Conservation (phyloP, 345 rosid genomes). For the Euphorbia lathyris region DNA sequence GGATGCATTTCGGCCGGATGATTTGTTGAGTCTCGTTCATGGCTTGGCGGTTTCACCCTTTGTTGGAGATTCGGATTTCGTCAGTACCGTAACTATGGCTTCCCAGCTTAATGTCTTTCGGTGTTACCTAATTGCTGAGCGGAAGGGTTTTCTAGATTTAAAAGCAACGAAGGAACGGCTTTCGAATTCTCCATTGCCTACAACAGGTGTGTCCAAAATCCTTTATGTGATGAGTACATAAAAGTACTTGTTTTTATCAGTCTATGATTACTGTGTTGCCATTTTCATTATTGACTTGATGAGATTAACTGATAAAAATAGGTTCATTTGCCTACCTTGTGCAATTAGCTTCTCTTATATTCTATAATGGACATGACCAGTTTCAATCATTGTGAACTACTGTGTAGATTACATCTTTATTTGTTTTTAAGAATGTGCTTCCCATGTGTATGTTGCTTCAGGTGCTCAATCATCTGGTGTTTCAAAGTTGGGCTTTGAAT, state of each 20-base stretch:
- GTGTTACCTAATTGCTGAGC: not conserved
- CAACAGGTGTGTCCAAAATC: not conserved
- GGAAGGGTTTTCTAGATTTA: not conserved
- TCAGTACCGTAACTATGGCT: not conserved
- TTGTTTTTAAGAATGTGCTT: not conserved
- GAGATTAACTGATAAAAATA: no score
- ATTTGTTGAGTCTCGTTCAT: not conserved
- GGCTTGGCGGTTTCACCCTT: not conserved
- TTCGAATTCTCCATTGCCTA: not conserved
- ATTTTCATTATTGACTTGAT: not conserved
- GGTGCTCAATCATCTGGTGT: constrained; percentile 2
- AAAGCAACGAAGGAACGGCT: no score
- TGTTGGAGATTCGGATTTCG: constrained; percentile 7
- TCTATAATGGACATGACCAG: no score
- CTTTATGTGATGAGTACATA: not conserved
- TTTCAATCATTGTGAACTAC: not conserved
- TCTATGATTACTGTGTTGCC: not conserved
- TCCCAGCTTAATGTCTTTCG: constrained; percentile 12
- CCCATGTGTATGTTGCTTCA: not conserved
- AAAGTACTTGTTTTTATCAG: not conserved
- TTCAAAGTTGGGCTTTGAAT: constrained; percentile 8
- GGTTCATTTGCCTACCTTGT: not conserved
- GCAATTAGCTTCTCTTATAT: not conserved
- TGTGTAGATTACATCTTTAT: not conserved
- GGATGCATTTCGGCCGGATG: not conserved